phyloP scores from a whole-genome alignment of 1,284 basidiomycete genomes.

The Leucoagaricus sp. region DNA sequence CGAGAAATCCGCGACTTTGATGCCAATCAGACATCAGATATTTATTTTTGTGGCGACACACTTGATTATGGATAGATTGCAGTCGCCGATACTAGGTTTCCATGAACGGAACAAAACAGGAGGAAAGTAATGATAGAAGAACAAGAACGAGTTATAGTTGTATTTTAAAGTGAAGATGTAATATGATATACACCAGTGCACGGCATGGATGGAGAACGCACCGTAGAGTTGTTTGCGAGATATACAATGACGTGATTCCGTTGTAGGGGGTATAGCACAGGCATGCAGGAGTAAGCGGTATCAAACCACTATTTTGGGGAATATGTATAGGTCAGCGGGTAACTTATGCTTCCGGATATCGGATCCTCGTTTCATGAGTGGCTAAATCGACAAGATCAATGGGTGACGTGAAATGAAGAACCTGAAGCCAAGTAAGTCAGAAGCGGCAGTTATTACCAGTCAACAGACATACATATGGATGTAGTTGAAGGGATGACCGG shows the following conservation, averaged over 20 bases:
- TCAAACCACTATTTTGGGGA: too few relatives aligned
- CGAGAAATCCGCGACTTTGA: not conserved
- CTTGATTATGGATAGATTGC: not conserved
- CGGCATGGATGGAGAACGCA: not conserved
- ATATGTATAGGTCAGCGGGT: not conserved
- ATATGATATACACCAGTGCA: not conserved
- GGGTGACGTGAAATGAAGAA: slow-evolving; percentile 42
- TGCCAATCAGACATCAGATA: not conserved
- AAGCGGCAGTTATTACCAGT: slow-evolving; percentile 1
- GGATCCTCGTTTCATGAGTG: not conserved
- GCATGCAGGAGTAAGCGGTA: too few relatives aligned
- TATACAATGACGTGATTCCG: not conserved
- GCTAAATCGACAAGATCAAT: slow-evolving; percentile 37
- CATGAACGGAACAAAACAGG: not conserved
- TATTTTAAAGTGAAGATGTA: not conserved
- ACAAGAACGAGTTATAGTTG: not conserved
- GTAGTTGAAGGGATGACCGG: slow-evolving; percentile 25
- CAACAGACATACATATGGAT: slow-evolving; percentile 37
- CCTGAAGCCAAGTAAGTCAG: slow-evolving; percentile 24
- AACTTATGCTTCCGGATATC: not conserved
- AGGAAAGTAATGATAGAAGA: not conserved
- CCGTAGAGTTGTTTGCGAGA: not conserved
- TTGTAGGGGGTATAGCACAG: not conserved
- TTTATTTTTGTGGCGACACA: not conserved
- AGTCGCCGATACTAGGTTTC: not conserved